These are phyloP conservation scores for Mrakia blollopis DNA, from an alignment of 768 basidiomycete genomes.

Conservation along the genomic window DNA sequence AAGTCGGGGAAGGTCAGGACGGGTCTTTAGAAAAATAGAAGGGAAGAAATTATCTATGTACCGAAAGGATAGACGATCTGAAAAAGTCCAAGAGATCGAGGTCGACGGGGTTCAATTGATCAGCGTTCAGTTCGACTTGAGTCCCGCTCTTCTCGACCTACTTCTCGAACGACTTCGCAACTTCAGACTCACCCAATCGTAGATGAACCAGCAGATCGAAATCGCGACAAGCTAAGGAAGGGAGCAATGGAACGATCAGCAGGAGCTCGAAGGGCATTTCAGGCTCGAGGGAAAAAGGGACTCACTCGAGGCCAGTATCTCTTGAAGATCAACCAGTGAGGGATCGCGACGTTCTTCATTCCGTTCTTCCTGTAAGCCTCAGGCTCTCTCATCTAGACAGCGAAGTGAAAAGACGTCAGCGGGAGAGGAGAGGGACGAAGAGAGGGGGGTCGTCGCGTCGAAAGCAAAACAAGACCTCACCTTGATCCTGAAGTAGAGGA, in stretches of 20 bases:
- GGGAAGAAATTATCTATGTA: neutral
- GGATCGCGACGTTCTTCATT: constrained; percentile 69
- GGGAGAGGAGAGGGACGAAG: too few species aligned
- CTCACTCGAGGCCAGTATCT: constrained; percentile 71
- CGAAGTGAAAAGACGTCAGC: too few species aligned
- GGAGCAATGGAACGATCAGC: too few species aligned
- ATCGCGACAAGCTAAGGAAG: constrained; percentile 30
- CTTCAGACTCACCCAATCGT: too few species aligned
- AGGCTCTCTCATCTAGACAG: neutral
- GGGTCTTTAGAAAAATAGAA: too few species aligned
- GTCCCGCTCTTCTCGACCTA: too few species aligned
- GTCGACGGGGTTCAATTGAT: too few species aligned
- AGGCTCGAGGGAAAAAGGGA: constrained; percentile 56
- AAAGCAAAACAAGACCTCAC: constrained; percentile 6
- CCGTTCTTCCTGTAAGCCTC: constrained; percentile 48
- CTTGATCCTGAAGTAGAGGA: constrained; percentile 73
- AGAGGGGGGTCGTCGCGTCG: too few species aligned
- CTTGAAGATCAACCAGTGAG: constrained; percentile 68
- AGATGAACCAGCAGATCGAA: neutral
- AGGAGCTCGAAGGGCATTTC: too few species aligned
- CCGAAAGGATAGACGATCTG: constrained; percentile 34
- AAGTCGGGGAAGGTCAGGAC: constrained; percentile 3
- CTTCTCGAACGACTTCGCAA: too few species aligned
- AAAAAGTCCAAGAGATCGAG: too few species aligned
- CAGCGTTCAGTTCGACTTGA: too few species aligned